Evolutionary conservation across 768 basidiomycete species (phyloP).

Genomic region (Termitomyces bulborhizus): DNA sequence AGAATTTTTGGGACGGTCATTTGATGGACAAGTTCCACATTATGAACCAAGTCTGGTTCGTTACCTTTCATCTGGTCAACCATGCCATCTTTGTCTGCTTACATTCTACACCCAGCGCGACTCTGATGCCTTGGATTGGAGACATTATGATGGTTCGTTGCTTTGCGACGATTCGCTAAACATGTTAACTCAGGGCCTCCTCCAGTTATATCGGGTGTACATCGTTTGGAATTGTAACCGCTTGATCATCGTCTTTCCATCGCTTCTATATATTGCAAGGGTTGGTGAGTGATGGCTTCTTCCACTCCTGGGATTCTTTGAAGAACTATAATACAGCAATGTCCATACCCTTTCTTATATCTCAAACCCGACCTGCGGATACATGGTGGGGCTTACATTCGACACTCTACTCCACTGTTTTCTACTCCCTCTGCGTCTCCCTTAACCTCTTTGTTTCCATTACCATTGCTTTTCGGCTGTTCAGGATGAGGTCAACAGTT

Average conservation of each 20-base stretch:
- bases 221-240: conserved; percentile 13
- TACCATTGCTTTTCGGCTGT: conserved; percentile 12
- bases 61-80: not conserved
- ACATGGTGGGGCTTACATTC: conserved; percentile 7
- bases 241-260: conserved; percentile 12
- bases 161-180: not conserved
- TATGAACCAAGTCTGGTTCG: conserved; percentile 15
- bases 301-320: not conserved
- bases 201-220: conserved; percentile 14
- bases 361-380: conserved; percentile 8
- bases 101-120: conserved; percentile 2
- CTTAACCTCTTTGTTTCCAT: conserved; percentile 15
- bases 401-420: conserved; percentile 8
- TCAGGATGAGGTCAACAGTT: conserved; percentile 12
- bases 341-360: conserved; percentile 16
- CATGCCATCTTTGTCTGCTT: not conserved
- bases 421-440: conserved; percentile 16
- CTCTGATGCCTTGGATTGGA: conserved; percentile 16
- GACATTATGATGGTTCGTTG: conserved; percentile 15
- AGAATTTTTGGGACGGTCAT: conserved; percentile 4
- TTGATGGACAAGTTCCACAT: conserved; percentile 9
- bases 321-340: conserved; percentile 8
- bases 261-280: conserved; percentile 11
- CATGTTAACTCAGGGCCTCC: not conserved
- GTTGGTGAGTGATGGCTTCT: conserved; percentile 7